Conservation (phyloP, 2,329 filamentous ascomycete genomes). For the Penicillium sclerotiorum region DNA sequence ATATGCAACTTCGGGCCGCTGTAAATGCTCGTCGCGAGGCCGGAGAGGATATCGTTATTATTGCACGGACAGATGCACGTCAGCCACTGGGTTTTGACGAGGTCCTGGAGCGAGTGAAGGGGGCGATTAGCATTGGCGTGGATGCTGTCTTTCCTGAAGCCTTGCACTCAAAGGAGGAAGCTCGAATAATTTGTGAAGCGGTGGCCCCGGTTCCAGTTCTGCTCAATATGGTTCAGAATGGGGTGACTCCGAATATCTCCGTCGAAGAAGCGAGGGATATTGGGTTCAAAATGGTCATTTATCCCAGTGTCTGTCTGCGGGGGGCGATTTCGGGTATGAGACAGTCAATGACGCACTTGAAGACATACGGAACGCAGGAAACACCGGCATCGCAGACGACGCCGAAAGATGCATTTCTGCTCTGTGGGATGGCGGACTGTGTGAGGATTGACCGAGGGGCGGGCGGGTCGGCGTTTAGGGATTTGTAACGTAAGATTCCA, state of each 20-base stretch:
- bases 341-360: too few species aligned
- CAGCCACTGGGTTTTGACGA: slow-evolving; percentile 43
- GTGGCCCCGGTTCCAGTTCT: slow-evolving; percentile 43
- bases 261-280: slow-evolving; percentile 41
- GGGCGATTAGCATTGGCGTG: slow-evolving; percentile 43
- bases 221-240: slow-evolving; percentile 50
- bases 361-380: too few species aligned
- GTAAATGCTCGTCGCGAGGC: slow-evolving; percentile 35
- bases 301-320: too few species aligned
- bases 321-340: too few species aligned
- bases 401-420: too few species aligned
- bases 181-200: slow-evolving; percentile 36
- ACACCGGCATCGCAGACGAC: too few species aligned
- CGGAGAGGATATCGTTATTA: slow-evolving; percentile 45
- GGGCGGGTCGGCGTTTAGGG: too few species aligned
- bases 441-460: too few species aligned
- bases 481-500: too few species aligned
- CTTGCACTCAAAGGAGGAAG: slow-evolving; percentile 40
- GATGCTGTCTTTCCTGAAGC: slow-evolving; percentile 48
- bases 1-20: slow-evolving; percentile 41
- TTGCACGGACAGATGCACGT: slow-evolving; percentile 47
- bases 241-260: slow-evolving; percentile 41
- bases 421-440: too few species aligned
- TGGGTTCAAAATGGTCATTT: slow-evolving; percentile 48
- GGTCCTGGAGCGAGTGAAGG: slow-evolving; percentile 39